Conservation (phyloP, 1,284 basidiomycete species). For the Cryptococcus hybrid region DNA sequence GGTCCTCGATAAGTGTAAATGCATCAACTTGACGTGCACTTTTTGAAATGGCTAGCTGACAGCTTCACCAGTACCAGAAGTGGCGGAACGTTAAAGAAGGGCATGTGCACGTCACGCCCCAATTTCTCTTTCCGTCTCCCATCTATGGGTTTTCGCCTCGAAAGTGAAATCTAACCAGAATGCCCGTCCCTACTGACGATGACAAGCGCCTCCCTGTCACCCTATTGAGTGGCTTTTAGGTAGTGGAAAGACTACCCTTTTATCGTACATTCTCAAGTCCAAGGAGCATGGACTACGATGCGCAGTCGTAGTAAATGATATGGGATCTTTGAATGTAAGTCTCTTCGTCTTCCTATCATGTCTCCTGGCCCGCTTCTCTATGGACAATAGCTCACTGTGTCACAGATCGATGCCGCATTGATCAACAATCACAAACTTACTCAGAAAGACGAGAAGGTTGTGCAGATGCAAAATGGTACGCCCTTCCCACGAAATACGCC, state of each 20-base stretch:
- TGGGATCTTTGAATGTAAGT: constrained; percentile 44
- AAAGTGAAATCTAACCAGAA: constrained; percentile 1
- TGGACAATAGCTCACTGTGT: neutral
- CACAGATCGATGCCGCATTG: constrained; percentile 51
- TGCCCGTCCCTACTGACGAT: constrained; percentile 17
- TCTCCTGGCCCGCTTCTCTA: neutral
- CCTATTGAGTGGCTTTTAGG: constrained; percentile 53
- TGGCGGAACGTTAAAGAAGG: too few relatives aligned
- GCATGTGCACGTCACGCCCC: too few relatives aligned
- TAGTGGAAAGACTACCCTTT: constrained; percentile 53
- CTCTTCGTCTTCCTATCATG: neutral
- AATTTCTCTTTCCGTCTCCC: too few relatives aligned
- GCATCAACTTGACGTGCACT: neutral
- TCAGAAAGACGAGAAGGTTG: constrained; percentile 50
- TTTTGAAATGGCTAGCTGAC: neutral
- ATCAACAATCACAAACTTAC: constrained; percentile 50
- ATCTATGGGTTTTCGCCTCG: neutral
- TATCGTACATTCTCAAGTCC: constrained; percentile 51
- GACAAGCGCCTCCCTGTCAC: constrained; percentile 51
- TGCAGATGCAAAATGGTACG: constrained; percentile 52
- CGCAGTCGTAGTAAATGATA: constrained; percentile 54
- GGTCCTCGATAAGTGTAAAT: neutral
- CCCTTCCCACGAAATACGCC: neutral
- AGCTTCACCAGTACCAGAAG: neutral
- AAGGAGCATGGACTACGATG: constrained; percentile 51